Evolutionary conservation across 805 yeast species (phyloP), one percentile per base, ranked within the genome.

Genomic region (Yamadazyma insecticola): DNA sequence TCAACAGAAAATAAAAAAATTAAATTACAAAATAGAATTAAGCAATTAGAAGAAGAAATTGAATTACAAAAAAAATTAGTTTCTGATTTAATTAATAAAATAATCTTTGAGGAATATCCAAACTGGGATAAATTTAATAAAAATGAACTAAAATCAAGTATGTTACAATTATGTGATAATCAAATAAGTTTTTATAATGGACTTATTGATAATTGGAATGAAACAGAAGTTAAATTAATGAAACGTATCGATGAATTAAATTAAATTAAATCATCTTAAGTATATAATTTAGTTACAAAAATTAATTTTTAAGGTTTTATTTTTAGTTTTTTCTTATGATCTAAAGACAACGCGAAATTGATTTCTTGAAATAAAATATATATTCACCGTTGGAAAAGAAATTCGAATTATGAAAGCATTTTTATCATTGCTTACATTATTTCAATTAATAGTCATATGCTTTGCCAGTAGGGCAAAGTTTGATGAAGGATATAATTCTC

Each of bases 51-150:
- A 42, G 50, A 48, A 17, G 81, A 73, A 39, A 65, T 68, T 23
- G 44, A 51, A 7, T 41, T 45, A 6, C 72, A 75, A 28, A 63
- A 71, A 8, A 53, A 61, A 28, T 44, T 74, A 25, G 76, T 69
- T 26, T 57, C 63, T 29, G 67, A 61, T 25, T 62, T 69, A 41
- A 75, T 76, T 16, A 51, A 40, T 32, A 68, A 63, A 38, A 61
- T 74, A 6, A 53, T 74, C 21, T 56, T 63, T 23, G 71, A 63
- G 36, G 81, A 74, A 45, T 74, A 68, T 43, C 72, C 70, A 4
- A 59, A 79, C 40, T 90, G 94, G 67, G 95, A 90, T 46, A 70
- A 67, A 15, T 82, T 86, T 40, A 88, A 88, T 56, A 75, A 85
- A 18, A 66, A 70, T 22, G 97, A 90, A 57, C 67, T 89, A 53